A percentile compares a stretch with the other conserved stretches of the same genome.
Evolutionary conservation across 1,139 yeast genomes (phyloP).

Genomic region (Arxiozyma bovina): DNA sequence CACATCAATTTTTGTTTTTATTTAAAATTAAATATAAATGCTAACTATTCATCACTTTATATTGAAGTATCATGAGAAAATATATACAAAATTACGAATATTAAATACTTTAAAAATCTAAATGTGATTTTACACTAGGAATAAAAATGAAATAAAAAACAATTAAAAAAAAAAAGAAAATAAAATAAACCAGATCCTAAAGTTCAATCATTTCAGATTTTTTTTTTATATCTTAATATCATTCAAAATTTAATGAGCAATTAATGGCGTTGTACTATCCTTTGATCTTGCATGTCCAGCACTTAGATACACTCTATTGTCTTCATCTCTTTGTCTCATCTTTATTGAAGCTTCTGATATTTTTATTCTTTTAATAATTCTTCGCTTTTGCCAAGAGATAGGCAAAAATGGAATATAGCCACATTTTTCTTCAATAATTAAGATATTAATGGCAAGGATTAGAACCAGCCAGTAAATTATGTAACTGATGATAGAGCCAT

Average conservation of each 20-base stretch:
- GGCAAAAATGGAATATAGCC: slow-evolving; percentile 58
- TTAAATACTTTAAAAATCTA: neutral
- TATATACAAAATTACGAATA: neutral
- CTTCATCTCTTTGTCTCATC: slow-evolving; percentile 6
- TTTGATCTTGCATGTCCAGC: slow-evolving; percentile 20
- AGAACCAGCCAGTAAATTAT: slow-evolving; percentile 66
- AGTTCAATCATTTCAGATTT: too few relatives aligned
- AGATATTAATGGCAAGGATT: slow-evolving; percentile 42
- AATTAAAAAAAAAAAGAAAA: too few relatives aligned
- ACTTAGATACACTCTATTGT: neutral
- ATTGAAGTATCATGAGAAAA: neutral
- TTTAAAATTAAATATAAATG: too few relatives aligned
- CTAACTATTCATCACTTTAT: neutral
- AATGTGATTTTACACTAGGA: too few relatives aligned
- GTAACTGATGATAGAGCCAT: slow-evolving; percentile 80
- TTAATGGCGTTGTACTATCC: slow-evolving; percentile 26
- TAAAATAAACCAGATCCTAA: neutral
- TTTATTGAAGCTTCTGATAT: slow-evolving; percentile 25
- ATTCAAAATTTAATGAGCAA: slow-evolving; percentile 2
- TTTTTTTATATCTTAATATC: too few relatives aligned
- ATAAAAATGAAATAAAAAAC: too few relatives aligned
- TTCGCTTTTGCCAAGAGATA: slow-evolving; percentile 47
- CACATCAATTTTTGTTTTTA: neutral
- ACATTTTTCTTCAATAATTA: slow-evolving; percentile 52
- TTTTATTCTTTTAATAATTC: slow-evolving; percentile 42